Conservation (phyloP, 495 filamentous ascomycete species). For the Platismatia glauca region DNA sequence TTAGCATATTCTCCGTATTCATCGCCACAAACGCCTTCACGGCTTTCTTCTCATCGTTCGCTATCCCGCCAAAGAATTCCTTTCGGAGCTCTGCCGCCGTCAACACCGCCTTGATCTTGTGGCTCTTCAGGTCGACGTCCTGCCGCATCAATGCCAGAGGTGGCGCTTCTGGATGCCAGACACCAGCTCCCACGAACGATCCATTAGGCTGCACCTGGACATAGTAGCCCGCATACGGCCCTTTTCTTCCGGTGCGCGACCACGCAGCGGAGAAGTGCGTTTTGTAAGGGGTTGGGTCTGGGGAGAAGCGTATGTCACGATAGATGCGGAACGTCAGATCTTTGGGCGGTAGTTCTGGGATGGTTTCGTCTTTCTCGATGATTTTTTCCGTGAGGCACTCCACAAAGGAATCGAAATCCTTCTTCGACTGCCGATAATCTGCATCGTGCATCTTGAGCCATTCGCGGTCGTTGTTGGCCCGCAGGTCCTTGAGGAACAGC, state of each 20-base stretch:
- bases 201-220: constrained; percentile 49
- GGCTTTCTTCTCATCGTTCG: constrained; percentile 48
- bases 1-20: constrained; percentile 65
- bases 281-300: constrained; percentile 82
- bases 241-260: constrained; percentile 78
- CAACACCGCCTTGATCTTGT: constrained; percentile 57
- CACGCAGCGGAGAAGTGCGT: constrained; percentile 76
- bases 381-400: constrained; percentile 61
- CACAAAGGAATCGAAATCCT: constrained; percentile 71
- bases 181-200: constrained; percentile 57
- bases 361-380: constrained; percentile 59
- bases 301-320: constrained; percentile 67
- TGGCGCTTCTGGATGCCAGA: constrained; percentile 64
- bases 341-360: constrained; percentile 74
- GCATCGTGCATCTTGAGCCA: constrained; percentile 81
- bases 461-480: constrained; percentile 65
- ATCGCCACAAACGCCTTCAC: constrained; percentile 57
- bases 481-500: constrained; percentile 66
- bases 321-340: constrained; percentile 84
- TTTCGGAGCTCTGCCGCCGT: constrained; percentile 46
- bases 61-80: constrained; percentile 51
- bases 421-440: constrained; percentile 65
- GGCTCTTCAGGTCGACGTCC: constrained; percentile 62
- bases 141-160: constrained; percentile 55
- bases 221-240: constrained; percentile 80